Percentiles rank a stretch among this genome's conserved stretches.
Evolutionary conservation across 2,329 filamentous ascomycete genomes (phyloP).

Genomic region (Didymosphaeria variabile): DNA sequence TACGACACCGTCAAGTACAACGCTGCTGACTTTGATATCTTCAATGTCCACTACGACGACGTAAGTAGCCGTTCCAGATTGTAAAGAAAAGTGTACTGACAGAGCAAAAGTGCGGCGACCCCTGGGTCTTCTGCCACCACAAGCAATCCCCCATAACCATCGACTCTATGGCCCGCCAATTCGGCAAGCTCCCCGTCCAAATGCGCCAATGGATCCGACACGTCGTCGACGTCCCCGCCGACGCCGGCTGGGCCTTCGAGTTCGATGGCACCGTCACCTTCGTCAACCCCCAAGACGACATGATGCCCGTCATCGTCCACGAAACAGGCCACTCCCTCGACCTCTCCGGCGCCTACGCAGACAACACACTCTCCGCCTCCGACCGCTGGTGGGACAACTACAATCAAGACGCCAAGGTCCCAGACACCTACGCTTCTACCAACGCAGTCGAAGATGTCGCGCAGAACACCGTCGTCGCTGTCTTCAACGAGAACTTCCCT

Average conservation of each 20-base stretch:
- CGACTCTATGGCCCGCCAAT: constrained; percentile 17
- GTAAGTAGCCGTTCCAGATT: background rate
- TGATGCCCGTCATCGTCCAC: constrained; percentile 26
- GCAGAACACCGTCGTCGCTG: constrained; percentile 28
- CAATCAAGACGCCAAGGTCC: constrained; percentile 23
- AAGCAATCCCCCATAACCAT: constrained; percentile 14
- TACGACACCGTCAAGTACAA: constrained; percentile 3
- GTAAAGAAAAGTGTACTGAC: background rate
- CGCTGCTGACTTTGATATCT: constrained; percentile 14
- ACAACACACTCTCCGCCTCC: constrained; percentile 18
- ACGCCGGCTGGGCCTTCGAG: constrained; percentile 14
- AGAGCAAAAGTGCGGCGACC: constrained; percentile 9
- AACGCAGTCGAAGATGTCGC: constrained; percentile 26
- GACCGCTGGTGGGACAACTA: constrained; percentile 22
- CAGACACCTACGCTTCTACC: constrained; percentile 24
- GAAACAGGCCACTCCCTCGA: constrained; percentile 28
- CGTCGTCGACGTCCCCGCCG: constrained; percentile 14
- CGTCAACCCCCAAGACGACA: constrained; percentile 13
- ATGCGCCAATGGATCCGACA: constrained; percentile 19
- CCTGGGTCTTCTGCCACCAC: constrained; percentile 21
- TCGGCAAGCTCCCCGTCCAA: constrained; percentile 18
- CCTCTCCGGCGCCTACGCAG: constrained; percentile 22
- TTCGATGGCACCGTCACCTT: constrained; percentile 14
- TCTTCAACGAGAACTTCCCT: constrained; percentile 26
- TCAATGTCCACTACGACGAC: constrained; percentile 12